Evolutionary conservation across 2,329 filamentous ascomycete species (phyloP).

Genomic region (Trichoderma sp.): DNA sequence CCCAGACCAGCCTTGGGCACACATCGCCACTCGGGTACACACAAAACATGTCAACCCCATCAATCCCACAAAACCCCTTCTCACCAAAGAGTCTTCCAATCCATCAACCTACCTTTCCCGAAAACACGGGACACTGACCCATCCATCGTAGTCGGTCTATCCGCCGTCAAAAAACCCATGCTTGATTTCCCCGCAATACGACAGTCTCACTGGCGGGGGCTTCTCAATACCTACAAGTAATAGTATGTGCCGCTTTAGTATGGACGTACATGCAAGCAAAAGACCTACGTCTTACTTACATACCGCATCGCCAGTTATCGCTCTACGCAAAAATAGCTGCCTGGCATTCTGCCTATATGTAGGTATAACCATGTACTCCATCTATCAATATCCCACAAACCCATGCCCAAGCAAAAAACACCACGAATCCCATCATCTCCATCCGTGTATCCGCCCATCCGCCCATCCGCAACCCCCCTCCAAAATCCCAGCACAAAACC

Average conservation of each 20-base stretch:
- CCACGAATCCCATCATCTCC: neutral
- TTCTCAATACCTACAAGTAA: neutral
- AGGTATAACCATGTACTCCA: neutral
- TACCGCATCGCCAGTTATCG: constrained; percentile 6
- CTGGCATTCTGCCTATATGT: neutral
- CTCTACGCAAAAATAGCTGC: neutral
- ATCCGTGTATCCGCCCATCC: neutral
- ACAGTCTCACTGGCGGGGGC: neutral
- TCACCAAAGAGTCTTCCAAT: neutral
- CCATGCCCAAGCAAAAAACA: neutral
- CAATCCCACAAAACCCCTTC: neutral
- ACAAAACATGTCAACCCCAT: neutral
- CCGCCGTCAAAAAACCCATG: neutral
- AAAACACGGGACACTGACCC: neutral
- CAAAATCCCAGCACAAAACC: neutral
- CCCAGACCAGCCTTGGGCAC: neutral
- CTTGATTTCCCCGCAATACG: neutral
- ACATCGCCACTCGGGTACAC: constrained; percentile 18
- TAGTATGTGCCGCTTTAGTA: neutral
- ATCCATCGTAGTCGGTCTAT: neutral
- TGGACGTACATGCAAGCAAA: neutral
- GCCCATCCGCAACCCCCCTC: neutral
- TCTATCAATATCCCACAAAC: neutral
- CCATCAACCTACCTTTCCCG: neutral
- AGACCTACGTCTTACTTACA: constrained; percentile 5